phyloP scores from a whole-genome alignment of 305 asterid species.

The Fraxinus sp. region DNA sequence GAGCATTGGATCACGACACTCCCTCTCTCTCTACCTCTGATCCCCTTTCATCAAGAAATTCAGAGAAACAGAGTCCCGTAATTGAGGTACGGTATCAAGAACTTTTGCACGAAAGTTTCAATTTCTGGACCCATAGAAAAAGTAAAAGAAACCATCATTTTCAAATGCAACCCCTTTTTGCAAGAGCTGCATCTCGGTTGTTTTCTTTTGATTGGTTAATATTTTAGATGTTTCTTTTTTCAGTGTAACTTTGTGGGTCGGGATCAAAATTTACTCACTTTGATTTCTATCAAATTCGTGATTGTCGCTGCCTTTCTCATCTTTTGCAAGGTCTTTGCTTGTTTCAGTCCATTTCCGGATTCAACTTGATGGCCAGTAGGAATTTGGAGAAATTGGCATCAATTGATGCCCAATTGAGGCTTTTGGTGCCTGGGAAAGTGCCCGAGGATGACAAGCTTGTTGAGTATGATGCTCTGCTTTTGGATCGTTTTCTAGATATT shows the following conservation, averaged over 20 bases:
- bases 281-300: neutral
- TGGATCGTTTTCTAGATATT: slow-evolving; percentile 56
- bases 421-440: slow-evolving; percentile 48
- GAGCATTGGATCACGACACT: neutral
- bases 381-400: slow-evolving; percentile 54
- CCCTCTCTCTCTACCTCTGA: neutral
- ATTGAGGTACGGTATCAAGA: neutral
- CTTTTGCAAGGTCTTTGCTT: neutral
- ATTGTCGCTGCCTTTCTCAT: neutral
- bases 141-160: neutral
- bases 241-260: neutral
- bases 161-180: neutral
- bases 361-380: slow-evolving; percentile 32
- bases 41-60: neutral
- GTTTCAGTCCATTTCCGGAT: neutral
- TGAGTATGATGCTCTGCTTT: slow-evolving; percentile 53
- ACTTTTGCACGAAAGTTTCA: neutral
- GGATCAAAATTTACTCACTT: neutral
- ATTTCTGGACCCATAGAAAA: neutral
- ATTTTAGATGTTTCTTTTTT: neutral
- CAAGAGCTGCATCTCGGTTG: neutral
- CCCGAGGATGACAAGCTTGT: slow-evolving; percentile 58
- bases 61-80: neutral
- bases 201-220: neutral
- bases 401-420: slow-evolving; percentile 54